These are phyloP conservation scores for Paraphoma sp. DNA, from an alignment of 2,329 filamentous ascomycete species.

Conservation along the genomic window DNA sequence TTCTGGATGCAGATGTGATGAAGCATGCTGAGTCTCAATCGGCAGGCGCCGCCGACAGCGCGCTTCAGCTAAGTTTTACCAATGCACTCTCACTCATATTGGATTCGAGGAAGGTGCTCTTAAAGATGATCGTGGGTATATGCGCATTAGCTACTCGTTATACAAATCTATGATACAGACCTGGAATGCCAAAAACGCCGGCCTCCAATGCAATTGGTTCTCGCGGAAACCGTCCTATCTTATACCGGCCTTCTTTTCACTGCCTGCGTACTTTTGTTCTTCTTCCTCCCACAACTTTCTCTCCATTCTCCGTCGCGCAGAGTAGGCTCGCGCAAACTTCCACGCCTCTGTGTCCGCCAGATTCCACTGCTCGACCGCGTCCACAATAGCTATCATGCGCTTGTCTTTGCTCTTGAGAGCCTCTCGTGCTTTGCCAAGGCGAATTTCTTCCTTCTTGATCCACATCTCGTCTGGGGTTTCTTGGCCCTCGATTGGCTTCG, in stretches of 20 bases:
- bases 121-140: slow-evolving; percentile 1
- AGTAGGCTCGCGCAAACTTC: slow-evolving; percentile 74
- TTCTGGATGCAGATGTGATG: no score
- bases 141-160: slow-evolving; percentile 3
- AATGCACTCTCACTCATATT: no score
- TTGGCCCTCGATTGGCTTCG: slow-evolving; percentile 59
- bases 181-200: slow-evolving; percentile 3
- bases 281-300: slow-evolving; percentile 73
- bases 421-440: slow-evolving; percentile 62
- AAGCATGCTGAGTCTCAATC: neutral
- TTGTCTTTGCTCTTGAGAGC: slow-evolving; percentile 44
- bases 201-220: slow-evolving; percentile 41
- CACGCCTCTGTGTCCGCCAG: slow-evolving; percentile 78
- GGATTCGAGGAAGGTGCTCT: no score
- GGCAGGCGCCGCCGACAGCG: neutral
- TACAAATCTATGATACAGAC: slow-evolving; percentile 3
- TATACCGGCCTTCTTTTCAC: slow-evolving; percentile 61
- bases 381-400: slow-evolving; percentile 39
- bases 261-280: slow-evolving; percentile 69
- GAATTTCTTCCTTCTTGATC: slow-evolving; percentile 60
- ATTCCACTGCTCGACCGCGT: slow-evolving; percentile 59
- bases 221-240: slow-evolving; percentile 38
- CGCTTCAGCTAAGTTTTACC: no score
- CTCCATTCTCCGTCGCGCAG: slow-evolving; percentile 69
- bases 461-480: slow-evolving; percentile 59